Evolutionary conservation across 2,329 filamentous ascomycete genomes (phyloP).

Genomic region (Furcasterigmium furcatum): DNA sequence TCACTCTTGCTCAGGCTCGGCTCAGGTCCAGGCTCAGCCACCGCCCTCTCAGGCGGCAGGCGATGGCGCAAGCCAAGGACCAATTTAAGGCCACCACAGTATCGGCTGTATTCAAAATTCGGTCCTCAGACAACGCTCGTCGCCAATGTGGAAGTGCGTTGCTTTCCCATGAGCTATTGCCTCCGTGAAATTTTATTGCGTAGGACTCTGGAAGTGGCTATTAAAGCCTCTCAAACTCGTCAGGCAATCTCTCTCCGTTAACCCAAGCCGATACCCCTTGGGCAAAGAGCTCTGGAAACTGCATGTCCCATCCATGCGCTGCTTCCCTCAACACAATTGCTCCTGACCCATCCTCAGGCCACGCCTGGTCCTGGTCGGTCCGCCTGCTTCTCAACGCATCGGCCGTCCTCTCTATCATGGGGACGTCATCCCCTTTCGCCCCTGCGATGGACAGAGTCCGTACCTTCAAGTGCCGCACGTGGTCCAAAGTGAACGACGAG

Average conservation of each 20-base stretch:
- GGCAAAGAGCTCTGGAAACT: constrained; percentile 33
- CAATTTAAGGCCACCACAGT: too few species aligned
- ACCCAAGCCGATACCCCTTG: constrained; percentile 31
- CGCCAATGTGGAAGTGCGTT: too few species aligned
- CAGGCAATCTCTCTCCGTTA: constrained; percentile 19
- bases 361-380: constrained; percentile 11
- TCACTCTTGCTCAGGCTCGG: too few species aligned
- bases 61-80: too few species aligned
- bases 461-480: constrained; percentile 19
- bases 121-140: too few species aligned
- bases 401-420: constrained; percentile 24
- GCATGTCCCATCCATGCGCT: constrained; percentile 36
- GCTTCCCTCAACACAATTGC: constrained; percentile 29
- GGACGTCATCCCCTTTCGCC: constrained; percentile 26
- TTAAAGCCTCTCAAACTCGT: constrained; percentile 11
- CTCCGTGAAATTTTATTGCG: too few species aligned
- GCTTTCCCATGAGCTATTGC: too few species aligned
- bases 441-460: constrained; percentile 19
- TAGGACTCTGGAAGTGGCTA: neutral
- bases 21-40: too few species aligned
- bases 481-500: constrained; percentile 18
- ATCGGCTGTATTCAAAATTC: too few species aligned
- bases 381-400: constrained; percentile 12
- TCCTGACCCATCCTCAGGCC: constrained; percentile 18
- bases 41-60: too few species aligned